Evolutionary conservation across 306 rosid species (phyloP), one percentile per base, ranked within the genome.

Genomic region (Trifolium fragiferum): DNA sequence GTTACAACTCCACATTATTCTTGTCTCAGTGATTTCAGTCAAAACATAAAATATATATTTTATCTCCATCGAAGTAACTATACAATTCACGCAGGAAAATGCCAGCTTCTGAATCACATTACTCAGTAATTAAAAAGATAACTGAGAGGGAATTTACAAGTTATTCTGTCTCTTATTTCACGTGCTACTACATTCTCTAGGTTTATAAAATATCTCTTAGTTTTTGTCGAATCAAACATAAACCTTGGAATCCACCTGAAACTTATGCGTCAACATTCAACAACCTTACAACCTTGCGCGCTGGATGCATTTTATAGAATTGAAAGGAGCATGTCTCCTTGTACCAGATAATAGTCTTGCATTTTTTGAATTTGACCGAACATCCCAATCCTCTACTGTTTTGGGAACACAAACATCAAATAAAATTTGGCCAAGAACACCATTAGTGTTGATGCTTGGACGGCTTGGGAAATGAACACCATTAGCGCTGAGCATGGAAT

Each of bases 321-420:
- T 91, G 76, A 93, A 85, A 21, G 86, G 87, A 65, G 82, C 14
- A 55, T 85, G 86, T 74, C 80, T 85, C 78, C 84, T 78, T 38
- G 76, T 63, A 23, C 84, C 69, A 30, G 73, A 7, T 51, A 81
- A 58, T 14, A 71, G 67, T 21, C 77, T 68, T 43, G 79, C 80
- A 74, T 74, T 68, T 47, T 23, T 74, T 38, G 81, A 50, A 71
- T 70, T 79, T 4, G 76, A 76, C 67, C 83, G 73, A 73, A 89
- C 55, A 74, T 89, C 97, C 98, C 98, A 93, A 72, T 75, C 89
- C 72, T 93, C 96, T 15, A 93, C 87, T 11, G 84, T 87, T 86
- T 87, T 82, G 2, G 97, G 96, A 73, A 89, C 89, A 70, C 96
- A 91, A 30, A 85, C 83, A 16, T 88, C 97, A 51, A 86, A 93